Conservation (phyloP, 164 flowering plant species). For the Paratinospora sagittata region DNA sequence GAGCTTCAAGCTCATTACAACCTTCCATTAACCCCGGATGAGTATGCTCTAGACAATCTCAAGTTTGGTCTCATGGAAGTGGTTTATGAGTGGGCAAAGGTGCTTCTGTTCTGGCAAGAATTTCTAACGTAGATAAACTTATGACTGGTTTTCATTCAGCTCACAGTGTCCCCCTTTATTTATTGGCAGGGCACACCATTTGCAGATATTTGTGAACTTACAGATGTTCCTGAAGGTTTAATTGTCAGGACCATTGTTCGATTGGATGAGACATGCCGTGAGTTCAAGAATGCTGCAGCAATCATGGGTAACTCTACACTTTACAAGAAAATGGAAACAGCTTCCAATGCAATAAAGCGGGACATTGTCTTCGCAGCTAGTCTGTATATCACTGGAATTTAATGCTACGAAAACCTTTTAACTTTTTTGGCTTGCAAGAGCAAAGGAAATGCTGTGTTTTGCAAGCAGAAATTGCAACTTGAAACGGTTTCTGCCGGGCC, state of each 20-base stretch:
- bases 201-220: constrained; percentile 93
- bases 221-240: constrained; percentile 97
- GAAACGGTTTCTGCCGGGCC: background rate
- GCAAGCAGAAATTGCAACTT: background rate
- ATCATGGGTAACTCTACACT: constrained; percentile 96
- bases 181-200: constrained; percentile 83
- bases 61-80: constrained; percentile 98
- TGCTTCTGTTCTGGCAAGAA: constrained; percentile 12
- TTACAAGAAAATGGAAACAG: constrained; percentile 89
- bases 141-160: background rate
- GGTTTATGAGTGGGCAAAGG: constrained; percentile 99
- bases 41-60: constrained; percentile 84
- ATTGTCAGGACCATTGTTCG: constrained; percentile 93
- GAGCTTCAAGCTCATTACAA: constrained; percentile 63
- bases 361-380: constrained; percentile 98
- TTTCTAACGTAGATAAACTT: background rate
- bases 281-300: constrained; percentile 87
- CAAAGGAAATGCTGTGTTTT: background rate
- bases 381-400: constrained; percentile 82
- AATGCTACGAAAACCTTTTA: background rate
- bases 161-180: background rate
- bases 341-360: constrained; percentile 87
- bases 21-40: constrained; percentile 60
- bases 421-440: background rate
- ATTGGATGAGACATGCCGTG: constrained; percentile 93